Evolutionary conservation across 208 protist genomes (phyloP).

Genomic region (Wallacemonas rigidus): DNA sequence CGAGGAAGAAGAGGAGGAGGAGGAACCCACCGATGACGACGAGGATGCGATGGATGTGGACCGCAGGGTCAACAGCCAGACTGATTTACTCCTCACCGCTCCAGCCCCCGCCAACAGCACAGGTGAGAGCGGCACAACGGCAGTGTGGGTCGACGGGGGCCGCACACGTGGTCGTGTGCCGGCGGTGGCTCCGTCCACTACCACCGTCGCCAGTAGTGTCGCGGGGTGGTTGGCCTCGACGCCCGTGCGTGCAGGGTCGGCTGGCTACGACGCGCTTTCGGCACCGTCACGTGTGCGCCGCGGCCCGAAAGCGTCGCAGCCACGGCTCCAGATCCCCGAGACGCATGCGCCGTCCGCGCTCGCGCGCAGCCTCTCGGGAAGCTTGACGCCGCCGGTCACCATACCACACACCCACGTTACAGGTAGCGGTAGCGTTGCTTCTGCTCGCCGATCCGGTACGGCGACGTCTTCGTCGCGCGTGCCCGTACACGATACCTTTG

Average conservation of each 20-base stretch:
- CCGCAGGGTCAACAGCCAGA: too few relatives aligned
- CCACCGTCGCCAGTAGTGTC: not conserved
- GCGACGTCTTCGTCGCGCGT: not conserved
- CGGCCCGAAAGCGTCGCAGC: not conserved
- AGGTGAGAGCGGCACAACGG: not conserved
- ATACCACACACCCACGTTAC: not conserved
- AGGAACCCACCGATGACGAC: not conserved
- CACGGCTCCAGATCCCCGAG: constrained; percentile 4
- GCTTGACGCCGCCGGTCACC: not conserved
- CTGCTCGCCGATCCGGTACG: not conserved
- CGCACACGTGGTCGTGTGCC: not conserved
- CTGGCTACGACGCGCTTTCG: not conserved
- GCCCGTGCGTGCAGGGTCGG: not conserved
- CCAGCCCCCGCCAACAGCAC: not conserved
- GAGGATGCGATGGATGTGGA: not conserved
- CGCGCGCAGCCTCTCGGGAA: not conserved
- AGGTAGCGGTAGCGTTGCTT: not conserved
- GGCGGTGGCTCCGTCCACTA: not conserved
- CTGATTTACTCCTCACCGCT: not conserved
- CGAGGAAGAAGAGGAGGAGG: constrained; percentile 11
- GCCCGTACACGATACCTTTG: constrained; percentile 4
- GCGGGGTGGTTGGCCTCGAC: not conserved
- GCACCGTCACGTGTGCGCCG: not conserved
- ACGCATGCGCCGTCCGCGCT: not conserved
- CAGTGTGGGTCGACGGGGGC: not conserved